A percentile compares a stretch with the other conserved stretches of the same genome.
Conservation (phyloP, 2,329 filamentous ascomycete genomes). For the Chaetoscypha palmicola region DNA sequence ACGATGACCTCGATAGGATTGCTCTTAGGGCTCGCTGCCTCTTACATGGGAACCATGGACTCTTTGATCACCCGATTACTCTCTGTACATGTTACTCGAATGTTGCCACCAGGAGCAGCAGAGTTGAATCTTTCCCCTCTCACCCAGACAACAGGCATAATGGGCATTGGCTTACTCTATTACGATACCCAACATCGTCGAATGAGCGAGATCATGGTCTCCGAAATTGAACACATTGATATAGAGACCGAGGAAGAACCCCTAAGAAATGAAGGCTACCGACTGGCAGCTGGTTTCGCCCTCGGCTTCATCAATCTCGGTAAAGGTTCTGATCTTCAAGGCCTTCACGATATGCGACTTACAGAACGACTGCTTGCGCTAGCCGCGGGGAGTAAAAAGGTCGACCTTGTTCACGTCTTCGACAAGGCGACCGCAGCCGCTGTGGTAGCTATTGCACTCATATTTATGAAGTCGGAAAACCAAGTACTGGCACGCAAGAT, state of each 20-base stretch:
- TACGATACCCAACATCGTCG: conserved; percentile 92
- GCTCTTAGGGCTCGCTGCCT: conserved; percentile 85
- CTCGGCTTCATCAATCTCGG: conserved; percentile 92
- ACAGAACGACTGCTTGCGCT: conserved; percentile 81
- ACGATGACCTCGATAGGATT: conserved; percentile 98
- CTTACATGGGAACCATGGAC: conserved; percentile 96
- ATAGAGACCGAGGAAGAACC: conserved; percentile 75
- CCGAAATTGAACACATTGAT: conserved; percentile 86
- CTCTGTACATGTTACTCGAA: conserved; percentile 91
- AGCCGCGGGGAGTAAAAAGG: conserved; percentile 82
- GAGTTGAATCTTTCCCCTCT: conserved; percentile 89
- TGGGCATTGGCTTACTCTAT: conserved; percentile 94
- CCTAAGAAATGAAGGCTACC: conserved; percentile 89
- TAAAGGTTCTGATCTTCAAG: conserved; percentile 79
- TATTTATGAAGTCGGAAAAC: conserved; percentile 97
- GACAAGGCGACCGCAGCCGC: conserved; percentile 93
- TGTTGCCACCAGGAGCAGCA: conserved; percentile 86
- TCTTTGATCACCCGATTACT: conserved; percentile 86
- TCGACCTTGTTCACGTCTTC: conserved; percentile 85
- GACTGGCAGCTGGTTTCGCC: conserved; percentile 86
- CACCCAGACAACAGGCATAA: conserved; percentile 91
- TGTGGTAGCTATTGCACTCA: conserved; percentile 79
- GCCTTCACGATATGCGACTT: conserved; percentile 87
- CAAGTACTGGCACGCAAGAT: conserved; percentile 81
- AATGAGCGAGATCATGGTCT: conserved; percentile 99